Conservation (phyloP, 148 eudicot genomes). For the Arbutus unedo region DNA sequence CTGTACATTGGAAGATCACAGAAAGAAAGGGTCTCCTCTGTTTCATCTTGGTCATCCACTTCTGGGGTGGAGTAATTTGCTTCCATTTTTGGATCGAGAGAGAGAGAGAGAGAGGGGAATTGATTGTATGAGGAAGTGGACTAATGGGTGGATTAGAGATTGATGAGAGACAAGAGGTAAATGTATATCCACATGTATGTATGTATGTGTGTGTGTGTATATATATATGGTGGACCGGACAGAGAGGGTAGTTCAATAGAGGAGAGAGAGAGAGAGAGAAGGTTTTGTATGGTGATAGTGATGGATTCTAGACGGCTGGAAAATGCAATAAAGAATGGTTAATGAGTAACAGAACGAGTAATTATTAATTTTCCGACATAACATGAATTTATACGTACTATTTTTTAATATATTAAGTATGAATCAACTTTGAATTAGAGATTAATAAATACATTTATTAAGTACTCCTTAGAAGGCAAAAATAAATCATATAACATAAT, state of each 20-base stretch:
- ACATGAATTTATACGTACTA: too few species aligned
- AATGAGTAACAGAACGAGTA: neutral
- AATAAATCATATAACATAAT: too few species aligned
- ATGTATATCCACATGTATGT: neutral
- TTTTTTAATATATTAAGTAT: too few species aligned
- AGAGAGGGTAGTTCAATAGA: neutral
- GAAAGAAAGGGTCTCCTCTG: conserved; percentile 30
- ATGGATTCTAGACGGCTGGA: neutral
- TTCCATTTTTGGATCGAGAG: neutral
- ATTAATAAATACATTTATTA: too few species aligned
- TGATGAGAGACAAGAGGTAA: neutral
- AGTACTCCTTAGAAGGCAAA: too few species aligned
- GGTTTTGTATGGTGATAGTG: neutral
- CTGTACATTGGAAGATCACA: conserved; percentile 28
- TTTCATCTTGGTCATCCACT: neutral
- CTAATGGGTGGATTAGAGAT: neutral
- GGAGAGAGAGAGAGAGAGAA: neutral
- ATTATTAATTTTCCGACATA: too few species aligned
- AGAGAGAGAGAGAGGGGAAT: neutral
- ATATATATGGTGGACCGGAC: neutral
- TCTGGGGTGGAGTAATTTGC: too few species aligned
- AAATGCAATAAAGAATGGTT: neutral
- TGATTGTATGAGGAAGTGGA: neutral
- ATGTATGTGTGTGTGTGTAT: neutral
- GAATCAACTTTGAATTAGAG: too few species aligned